Evolutionary conservation across 2,329 filamentous ascomycete genomes (phyloP), one percentile per base, ranked within the genome.

Genomic region (Fonsecaea pedrosoi): DNA sequence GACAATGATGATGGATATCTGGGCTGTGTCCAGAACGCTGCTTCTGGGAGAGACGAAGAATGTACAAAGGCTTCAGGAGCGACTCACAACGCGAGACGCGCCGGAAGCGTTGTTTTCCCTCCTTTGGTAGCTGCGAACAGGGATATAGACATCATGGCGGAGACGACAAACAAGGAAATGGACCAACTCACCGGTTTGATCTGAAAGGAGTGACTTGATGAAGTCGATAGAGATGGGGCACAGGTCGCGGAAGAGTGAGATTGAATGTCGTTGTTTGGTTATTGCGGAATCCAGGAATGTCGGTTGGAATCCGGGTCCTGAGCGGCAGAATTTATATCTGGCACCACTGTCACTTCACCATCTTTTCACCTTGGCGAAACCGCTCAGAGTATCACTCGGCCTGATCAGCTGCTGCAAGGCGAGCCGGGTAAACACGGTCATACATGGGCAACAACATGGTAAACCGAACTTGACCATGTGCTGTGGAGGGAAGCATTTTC

Each of bases 1-100:
- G 68, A 70, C 65, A 65, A 62, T 18, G 40, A 45, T 34, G 54
- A 63, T 30, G 13, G 12, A 45, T 18, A 4, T 56, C 54, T 62
- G 58, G 40, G 55, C 59, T 40, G 55, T 56, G 8, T 56, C 34
- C 35, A 15, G 35, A 45, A 45, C 25, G 61, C 68, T 57, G 68
- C 66, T 70, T 67, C 68, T 64, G 62, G 66, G 66, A 54, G 57
- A 18, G 60, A 66, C 60, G 30, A 58, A 54, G 40, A 60, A 54
- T 64, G 40, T 54, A 54, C 48, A 54, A 54, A 21, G 35, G 8
- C 37, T 56, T 45, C 60, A 56, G 48, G 34, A 25, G 48, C 48
- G 37, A 53, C 45, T 15, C 21, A 32, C 35, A 15, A 30, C 54
- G 13, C 30, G 35, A 38, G 54, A 55, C 54, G 54, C 45, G 45